Evolutionary conservation across 768 basidiomycete genomes (phyloP), one percentile per base, ranked within the genome.

Genomic region (Tylopilus subfusipes): DNA sequence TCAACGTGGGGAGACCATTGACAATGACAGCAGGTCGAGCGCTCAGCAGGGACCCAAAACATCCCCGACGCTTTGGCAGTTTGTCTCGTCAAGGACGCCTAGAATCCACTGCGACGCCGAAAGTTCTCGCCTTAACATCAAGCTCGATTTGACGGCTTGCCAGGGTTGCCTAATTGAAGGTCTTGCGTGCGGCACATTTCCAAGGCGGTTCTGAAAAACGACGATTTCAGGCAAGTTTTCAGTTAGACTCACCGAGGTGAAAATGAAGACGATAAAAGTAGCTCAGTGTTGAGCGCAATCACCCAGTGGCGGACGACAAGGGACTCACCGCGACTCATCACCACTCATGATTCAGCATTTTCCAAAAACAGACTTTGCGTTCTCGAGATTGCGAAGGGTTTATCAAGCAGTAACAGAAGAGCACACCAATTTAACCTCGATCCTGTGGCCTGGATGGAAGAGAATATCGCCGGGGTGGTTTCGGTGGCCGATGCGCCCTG

Each of bases 371-470:
- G 40, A 43, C 39, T 34, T 42, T 33, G 42, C 44, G 30, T 63
- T 65, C 56, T 38, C 22, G 31, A 33, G 38, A 43, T 65, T 53
- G 40, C 49, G 31, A 40, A 58, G 44, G 30, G 21, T 40, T 54
- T 25, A 42, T 52, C 48, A 43, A 38, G 47, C 46, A 34, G 31
- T 6, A 13, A 36, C 29, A 25, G 4, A 24, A 25, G n/a, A n/a
- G 22, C 34, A 31, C 40, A 13, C 29, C 24, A 25, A 54, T 36
- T 44, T 30, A 39, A 27, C 50, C 14, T 49, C 31, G 38, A 46
- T 22, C 27, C 25, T 44, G 34, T 29, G 27, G 9, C 27, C 27
- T 29, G 4, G 9, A 36, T 34, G 33, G 33, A 34, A 34, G 33
- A 14, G 13, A 16, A 14, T 16, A 14, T 3, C 12, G 36, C 18